These are phyloP conservation scores for Syzygium syzygioides DNA, from an alignment of 441 rosid genomes.

Conservation along the genomic window DNA sequence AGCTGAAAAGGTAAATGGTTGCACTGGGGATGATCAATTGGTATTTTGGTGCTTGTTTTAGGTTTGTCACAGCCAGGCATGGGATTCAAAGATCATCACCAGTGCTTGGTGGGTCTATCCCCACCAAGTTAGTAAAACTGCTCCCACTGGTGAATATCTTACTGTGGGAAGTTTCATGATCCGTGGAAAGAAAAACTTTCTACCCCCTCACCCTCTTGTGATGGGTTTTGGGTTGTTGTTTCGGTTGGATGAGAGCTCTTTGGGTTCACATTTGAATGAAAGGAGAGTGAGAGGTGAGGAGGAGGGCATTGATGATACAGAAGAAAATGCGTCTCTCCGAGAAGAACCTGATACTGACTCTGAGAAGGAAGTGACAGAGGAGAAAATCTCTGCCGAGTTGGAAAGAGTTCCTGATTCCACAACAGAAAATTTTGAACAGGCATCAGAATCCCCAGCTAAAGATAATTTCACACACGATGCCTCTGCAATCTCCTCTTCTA, in stretches of 20 bases:
- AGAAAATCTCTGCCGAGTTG: slow-evolving; percentile 9
- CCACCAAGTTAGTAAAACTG: slow-evolving; percentile 97
- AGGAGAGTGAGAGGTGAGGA: slow-evolving; percentile 96
- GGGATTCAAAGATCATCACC: slow-evolving; percentile 97
- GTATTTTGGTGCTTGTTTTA: slow-evolving; percentile 19
- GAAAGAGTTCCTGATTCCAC: not conserved
- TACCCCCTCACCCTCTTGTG: slow-evolving; percentile 96
- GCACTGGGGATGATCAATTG: not conserved
- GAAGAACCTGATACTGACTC: slow-evolving; percentile 58
- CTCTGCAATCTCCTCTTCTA: slow-evolving; percentile 1
- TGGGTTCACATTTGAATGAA: slow-evolving; percentile 96
- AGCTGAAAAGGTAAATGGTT: not conserved
- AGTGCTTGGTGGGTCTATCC: slow-evolving; percentile 99
- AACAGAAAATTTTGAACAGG: not conserved
- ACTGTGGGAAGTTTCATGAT: slow-evolving; percentile 99
- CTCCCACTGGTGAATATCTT: slow-evolving; percentile 98
- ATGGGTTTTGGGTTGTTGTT: slow-evolving; percentile 97
- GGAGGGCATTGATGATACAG: slow-evolving; percentile 60
- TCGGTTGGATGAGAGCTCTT: slow-evolving; percentile 97
- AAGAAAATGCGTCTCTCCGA: slow-evolving; percentile 34
- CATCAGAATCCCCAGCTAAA: slow-evolving; percentile 2
- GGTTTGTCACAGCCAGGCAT: slow-evolving; percentile 99
- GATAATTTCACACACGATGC: slow-evolving; percentile 1
- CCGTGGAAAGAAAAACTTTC: slow-evolving; percentile 94
- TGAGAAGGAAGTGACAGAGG: slow-evolving; percentile 37